These are phyloP conservation scores for Penicillium macrosclerotiorum DNA, from an alignment of 495 filamentous ascomycete species.

Conservation along the genomic window DNA sequence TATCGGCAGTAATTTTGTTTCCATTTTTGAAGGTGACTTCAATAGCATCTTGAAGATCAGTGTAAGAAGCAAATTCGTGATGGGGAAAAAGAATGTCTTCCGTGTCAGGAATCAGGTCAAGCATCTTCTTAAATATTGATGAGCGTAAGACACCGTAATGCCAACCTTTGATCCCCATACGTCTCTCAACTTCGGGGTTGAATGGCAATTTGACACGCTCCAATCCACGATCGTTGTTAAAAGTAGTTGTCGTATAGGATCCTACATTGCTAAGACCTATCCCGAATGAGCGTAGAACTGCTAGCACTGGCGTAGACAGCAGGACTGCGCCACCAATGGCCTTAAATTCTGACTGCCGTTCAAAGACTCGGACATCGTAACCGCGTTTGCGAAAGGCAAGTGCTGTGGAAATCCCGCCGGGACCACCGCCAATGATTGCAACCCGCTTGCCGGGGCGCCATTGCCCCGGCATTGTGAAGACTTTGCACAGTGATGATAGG, in stretches of 20 bases:
- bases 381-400: conserved; percentile 11
- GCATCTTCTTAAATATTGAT: conserved; percentile 18
- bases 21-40: conserved; percentile 13
- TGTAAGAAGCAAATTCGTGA: conserved; percentile 13
- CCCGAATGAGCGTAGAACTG: conserved; percentile 11
- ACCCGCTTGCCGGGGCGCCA: conserved; percentile 11
- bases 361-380: conserved; percentile 11
- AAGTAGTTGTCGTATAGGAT: conserved; percentile 13
- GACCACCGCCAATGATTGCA: conserved; percentile 12
- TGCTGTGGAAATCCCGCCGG: conserved; percentile 7
- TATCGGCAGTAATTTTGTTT: conserved; percentile 9
- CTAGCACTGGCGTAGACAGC: conserved; percentile 7
- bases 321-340: conserved; percentile 12
- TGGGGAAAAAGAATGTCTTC: conserved; percentile 5
- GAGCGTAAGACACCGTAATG: conserved; percentile 21
- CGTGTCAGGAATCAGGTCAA: conserved; percentile 12
- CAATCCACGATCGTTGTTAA: conserved; percentile 2
- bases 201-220: conserved; percentile 18
- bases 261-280: conserved; percentile 1
- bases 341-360: conserved; percentile 9
- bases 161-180: conserved; percentile 23
- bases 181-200: conserved; percentile 13
- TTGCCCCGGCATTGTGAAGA: too few relatives aligned
- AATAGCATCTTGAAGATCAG: conserved; percentile 3
- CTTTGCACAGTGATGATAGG: too few relatives aligned